Conservation (phyloP, 2,329 filamentous ascomycete species). For the Pseudogymnoascus destructans region DNA sequence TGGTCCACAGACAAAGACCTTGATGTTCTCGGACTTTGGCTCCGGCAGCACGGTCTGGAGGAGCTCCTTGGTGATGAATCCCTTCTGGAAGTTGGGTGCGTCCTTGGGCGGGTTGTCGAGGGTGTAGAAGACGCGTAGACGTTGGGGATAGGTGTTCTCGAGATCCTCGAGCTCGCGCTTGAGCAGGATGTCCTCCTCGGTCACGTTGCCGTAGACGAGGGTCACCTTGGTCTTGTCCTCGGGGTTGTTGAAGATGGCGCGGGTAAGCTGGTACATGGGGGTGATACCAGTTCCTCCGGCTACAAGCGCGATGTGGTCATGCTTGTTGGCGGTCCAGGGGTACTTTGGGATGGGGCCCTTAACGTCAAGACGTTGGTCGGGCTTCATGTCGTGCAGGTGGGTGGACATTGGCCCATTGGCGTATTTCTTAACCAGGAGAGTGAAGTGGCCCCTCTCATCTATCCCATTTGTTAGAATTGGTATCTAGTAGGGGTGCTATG, state of each 20-base stretch:
- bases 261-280: conserved; percentile 91
- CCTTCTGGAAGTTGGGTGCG: conserved; percentile 59
- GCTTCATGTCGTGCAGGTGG: conserved; percentile 70
- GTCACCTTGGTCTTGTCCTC: conserved; percentile 97
- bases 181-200: conserved; percentile 81
- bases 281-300: conserved; percentile 96
- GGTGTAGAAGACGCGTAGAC: conserved; percentile 90
- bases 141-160: conserved; percentile 89
- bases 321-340: conserved; percentile 79
- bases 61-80: conserved; percentile 78
- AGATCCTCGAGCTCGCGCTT: conserved; percentile 73
- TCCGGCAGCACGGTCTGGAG: conserved; percentile 91
- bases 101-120: conserved; percentile 71
- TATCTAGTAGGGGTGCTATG: background rate
- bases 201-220: conserved; percentile 81
- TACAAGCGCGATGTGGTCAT: conserved; percentile 73
- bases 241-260: conserved; percentile 89
- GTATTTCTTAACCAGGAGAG: conserved; percentile 88
- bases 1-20: conserved; percentile 92
- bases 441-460: conserved; percentile 68
- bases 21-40: conserved; percentile 83
- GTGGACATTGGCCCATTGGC: conserved; percentile 81
- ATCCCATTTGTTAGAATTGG: background rate
- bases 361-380: conserved; percentile 73
- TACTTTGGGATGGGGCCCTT: conserved; percentile 97